A percentile compares a stretch with the other conserved stretches of the same genome.
phyloP scores from a whole-genome alignment of 495 filamentous ascomycete species.

The Xylaria intraflava region DNA sequence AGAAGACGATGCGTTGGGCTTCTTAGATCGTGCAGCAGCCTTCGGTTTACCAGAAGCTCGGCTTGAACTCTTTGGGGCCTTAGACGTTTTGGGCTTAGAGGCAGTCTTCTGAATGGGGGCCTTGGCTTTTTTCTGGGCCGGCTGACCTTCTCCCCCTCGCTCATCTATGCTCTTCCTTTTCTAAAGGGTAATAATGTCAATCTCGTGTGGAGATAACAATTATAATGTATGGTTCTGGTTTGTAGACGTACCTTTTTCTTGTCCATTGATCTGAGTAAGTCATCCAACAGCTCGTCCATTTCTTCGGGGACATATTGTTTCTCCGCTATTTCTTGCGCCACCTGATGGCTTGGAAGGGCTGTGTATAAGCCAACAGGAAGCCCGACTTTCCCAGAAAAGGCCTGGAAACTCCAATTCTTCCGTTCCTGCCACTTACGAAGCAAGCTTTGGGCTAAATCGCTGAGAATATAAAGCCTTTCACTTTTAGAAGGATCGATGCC shows the following conservation, averaged over 20 bases:
- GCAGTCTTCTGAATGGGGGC: conserved; percentile 18
- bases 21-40: conserved; percentile 30
- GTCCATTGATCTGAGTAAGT: conserved; percentile 48
- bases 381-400: conserved; percentile 73
- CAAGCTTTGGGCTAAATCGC: conserved; percentile 76
- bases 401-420: conserved; percentile 70
- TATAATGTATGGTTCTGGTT: not conserved
- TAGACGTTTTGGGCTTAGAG: conserved; percentile 24
- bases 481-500: conserved; percentile 53
- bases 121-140: conserved; percentile 32
- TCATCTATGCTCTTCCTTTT: conserved; percentile 47
- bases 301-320: conserved; percentile 76
- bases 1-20: conserved; percentile 24
- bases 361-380: conserved; percentile 73
- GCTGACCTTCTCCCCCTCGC: conserved; percentile 30
- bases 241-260: conserved; percentile 44
- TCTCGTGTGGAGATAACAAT: not conserved
- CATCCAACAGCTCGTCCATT: conserved; percentile 71
- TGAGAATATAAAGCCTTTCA: conserved; percentile 76
- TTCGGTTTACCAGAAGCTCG: conserved; percentile 29
- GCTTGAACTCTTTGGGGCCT: conserved; percentile 23
- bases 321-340: conserved; percentile 75
- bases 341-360: conserved; percentile 63
- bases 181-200: conserved; percentile 19
- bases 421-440: conserved; percentile 77